Evolutionary conservation across 768 basidiomycete genomes (phyloP), one percentile per base, ranked within the genome.

Genomic region (Amanita rimosa): DNA sequence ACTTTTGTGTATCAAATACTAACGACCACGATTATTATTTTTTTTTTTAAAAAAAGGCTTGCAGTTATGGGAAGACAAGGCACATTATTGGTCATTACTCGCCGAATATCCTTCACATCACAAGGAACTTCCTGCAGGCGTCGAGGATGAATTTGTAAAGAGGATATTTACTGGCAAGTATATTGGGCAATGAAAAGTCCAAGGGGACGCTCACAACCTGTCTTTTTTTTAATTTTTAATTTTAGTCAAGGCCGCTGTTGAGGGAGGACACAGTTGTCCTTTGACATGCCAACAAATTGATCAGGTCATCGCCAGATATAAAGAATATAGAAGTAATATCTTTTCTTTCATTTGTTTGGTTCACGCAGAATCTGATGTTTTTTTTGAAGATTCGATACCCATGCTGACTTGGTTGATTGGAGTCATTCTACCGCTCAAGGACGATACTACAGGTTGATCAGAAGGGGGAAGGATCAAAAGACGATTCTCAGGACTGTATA

Each of bases 101-200:
- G 65, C 67, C 26, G 71, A 70, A 53, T 71, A 66, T 50, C 71
- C 71, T 9, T 67, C 66, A 3, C 71, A 72, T 52, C 67, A 68
- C 50, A 44, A 52, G 11, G 54, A 61, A 26, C 63, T 71, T 39
- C 68, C 69, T 13, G 64, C 60, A 6, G 55, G 59, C 52, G 54
- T 64, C 9, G 69, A 71, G 51, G 46, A 51, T 3, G 58, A 63
- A 35, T 71, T 70, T 43, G 57, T 61, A 6, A 55, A 61, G 21
- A 59, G 65, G 11, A 55, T 71, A 44, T 53, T 42, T 9, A 52
- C 59, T 44, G 69, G 69, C 68, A 50, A 50, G 60, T 52, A 55
- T 24, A 37, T 46, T 43, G 34, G 33, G 40, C 53, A 31, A 39
- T 24, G 22, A 27, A 26, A 35, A 36, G 51, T 48, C 31, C 34